phyloP scores from a whole-genome alignment of 495 filamentous ascomycete species.

The Podospora pseudoanserina region DNA sequence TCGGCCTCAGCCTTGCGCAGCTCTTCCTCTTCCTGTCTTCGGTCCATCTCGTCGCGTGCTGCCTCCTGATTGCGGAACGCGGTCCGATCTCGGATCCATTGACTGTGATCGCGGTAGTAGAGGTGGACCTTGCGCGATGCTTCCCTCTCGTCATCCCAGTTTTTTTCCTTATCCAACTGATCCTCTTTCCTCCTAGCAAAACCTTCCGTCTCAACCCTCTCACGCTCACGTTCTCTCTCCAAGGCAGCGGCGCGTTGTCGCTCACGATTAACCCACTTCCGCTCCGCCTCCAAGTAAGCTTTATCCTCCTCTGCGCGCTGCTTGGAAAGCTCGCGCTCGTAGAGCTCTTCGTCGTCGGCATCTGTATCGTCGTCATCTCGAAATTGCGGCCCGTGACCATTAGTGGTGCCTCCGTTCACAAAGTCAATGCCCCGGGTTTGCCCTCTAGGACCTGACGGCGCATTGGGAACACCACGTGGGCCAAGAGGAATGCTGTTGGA shows the following conservation, averaged over 20 bases:
- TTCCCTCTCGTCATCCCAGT: slow-evolving; percentile 90
- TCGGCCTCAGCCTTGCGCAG: slow-evolving; percentile 62
- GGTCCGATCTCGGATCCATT: slow-evolving; percentile 80
- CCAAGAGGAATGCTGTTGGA: slow-evolving; percentile 67
- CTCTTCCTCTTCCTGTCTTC: slow-evolving; percentile 72
- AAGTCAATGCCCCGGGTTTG: slow-evolving; percentile 60
- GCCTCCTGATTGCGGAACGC: slow-evolving; percentile 68
- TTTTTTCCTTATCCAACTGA: slow-evolving; percentile 66
- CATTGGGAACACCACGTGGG: slow-evolving; percentile 71
- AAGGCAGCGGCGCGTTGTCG: slow-evolving; percentile 76
- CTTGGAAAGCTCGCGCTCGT: slow-evolving; percentile 66
- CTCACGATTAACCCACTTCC: slow-evolving; percentile 87
- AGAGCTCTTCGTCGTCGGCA: slow-evolving; percentile 81
- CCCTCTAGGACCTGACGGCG: slow-evolving; percentile 76
- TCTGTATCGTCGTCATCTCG: slow-evolving; percentile 86
- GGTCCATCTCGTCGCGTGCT: slow-evolving; percentile 75
- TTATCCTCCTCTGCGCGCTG: slow-evolving; percentile 73
- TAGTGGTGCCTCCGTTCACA: slow-evolving; percentile 72
- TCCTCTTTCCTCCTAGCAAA: slow-evolving; percentile 51
- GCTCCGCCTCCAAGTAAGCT: slow-evolving; percentile 77
- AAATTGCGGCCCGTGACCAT: slow-evolving; percentile 46
- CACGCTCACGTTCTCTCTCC: slow-evolving; percentile 74
- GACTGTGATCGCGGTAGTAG: slow-evolving; percentile 80
- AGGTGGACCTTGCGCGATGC: slow-evolving; percentile 65
- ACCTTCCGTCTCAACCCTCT: slow-evolving; percentile 69